phyloP scores from a whole-genome alignment of 106 monocot genomes.

The Alisma plantagoaquatica region DNA sequence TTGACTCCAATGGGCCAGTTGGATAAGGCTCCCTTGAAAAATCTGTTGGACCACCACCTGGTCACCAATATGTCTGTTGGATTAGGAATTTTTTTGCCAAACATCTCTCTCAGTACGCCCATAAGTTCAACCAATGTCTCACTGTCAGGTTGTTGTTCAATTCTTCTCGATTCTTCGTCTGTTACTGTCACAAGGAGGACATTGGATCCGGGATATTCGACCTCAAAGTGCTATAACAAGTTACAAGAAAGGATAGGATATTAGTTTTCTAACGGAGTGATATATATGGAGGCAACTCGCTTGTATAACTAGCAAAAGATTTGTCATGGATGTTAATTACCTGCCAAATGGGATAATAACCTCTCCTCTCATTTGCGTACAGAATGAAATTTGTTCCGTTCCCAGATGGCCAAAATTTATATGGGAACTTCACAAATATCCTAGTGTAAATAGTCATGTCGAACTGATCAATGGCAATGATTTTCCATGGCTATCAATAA shows the following conservation, averaged over 20 bases:
- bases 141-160: slow-evolving; percentile 58
- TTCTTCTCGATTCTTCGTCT: slow-evolving; percentile 73
- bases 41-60: slow-evolving; percentile 75
- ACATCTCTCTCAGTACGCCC: slow-evolving; percentile 61
- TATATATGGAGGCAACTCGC: no score
- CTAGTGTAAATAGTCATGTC: slow-evolving; percentile 85
- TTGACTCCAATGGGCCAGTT: slow-evolving; percentile 86
- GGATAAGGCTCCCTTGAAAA: slow-evolving; percentile 63
- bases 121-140: slow-evolving; percentile 53
- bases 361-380: slow-evolving; percentile 57
- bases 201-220: slow-evolving; percentile 53
- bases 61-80: slow-evolving; percentile 68
- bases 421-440: slow-evolving; percentile 75
- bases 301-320: no score
- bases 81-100: slow-evolving; percentile 45
- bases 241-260: no score
- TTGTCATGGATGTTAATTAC: no score
- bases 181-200: slow-evolving; percentile 70
- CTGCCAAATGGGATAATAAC: slow-evolving; percentile 22
- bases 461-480: slow-evolving; percentile 45
- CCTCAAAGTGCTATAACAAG: slow-evolving; percentile 55
- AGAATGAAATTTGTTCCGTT: slow-evolving; percentile 65
- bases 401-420: slow-evolving; percentile 55
- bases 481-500: no score
- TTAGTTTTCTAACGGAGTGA: no score